Evolutionary conservation across 495 filamentous ascomycete genomes (phyloP).

Genomic region (Tuber magnatum): DNA sequence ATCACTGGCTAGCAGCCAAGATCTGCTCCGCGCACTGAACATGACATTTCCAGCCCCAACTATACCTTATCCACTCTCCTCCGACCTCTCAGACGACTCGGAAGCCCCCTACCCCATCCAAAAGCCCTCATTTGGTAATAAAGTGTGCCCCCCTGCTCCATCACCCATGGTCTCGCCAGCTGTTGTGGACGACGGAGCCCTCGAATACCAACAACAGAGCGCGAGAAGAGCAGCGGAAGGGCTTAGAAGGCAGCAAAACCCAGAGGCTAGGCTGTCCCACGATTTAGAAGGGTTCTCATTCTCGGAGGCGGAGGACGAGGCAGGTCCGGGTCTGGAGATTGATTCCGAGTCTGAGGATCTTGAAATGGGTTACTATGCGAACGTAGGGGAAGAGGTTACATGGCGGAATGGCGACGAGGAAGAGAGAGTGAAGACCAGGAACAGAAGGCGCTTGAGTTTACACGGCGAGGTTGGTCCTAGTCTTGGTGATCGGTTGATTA

Average conservation of each 20-base stretch:
- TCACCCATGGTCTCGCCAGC: conserved; percentile 9
- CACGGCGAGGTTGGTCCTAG: conserved; percentile 15
- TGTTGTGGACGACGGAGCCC: conserved; percentile 5
- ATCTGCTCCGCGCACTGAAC: not conserved
- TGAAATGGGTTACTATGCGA: conserved; percentile 38
- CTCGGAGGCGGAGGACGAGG: conserved; percentile 13
- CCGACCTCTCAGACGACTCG: conserved; percentile 16
- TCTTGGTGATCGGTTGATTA: conserved; percentile 33
- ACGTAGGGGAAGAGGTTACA: conserved; percentile 31
- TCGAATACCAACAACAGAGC: not conserved
- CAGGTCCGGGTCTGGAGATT: conserved; percentile 26
- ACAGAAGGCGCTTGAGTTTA: conserved; percentile 20
- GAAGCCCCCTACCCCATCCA: conserved; percentile 11
- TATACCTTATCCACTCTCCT: conserved; percentile 25
- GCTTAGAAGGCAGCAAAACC: conserved; percentile 5
- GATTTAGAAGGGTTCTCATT: conserved; percentile 11
- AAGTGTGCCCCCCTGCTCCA: conserved; percentile 7
- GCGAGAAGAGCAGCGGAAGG: conserved; percentile 13
- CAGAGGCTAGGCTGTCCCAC: conserved; percentile 11
- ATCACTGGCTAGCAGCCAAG: not conserved
- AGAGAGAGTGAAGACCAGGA: conserved; percentile 28
- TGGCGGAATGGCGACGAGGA: conserved; percentile 19
- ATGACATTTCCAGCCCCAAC: conserved; percentile 26
- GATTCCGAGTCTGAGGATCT: conserved; percentile 38
- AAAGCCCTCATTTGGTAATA: conserved; percentile 9